Conservation (phyloP, 768 basidiomycete genomes). For the Psilocybe cubensis region DNA sequence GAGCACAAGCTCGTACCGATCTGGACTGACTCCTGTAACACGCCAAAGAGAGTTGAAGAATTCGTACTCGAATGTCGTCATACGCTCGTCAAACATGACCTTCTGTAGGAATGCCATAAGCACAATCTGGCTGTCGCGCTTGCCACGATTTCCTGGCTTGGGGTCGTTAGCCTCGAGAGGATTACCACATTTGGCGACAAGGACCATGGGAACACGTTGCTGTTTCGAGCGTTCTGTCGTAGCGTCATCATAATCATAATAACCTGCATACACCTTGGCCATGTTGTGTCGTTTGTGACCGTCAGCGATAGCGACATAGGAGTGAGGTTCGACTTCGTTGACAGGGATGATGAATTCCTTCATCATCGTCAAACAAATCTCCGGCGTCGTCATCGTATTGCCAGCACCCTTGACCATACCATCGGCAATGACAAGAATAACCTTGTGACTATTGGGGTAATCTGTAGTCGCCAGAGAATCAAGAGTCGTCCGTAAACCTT, state of each 20-base stretch:
- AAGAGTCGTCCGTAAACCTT: conserved; percentile 96
- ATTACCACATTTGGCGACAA: conserved; percentile 96
- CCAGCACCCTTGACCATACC: conserved; percentile 98
- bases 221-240: conserved; percentile 92
- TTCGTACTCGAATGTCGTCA: conserved; percentile 99
- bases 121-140: conserved; percentile 97
- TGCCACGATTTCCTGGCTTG: conserved; percentile 98
- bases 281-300: conserved; percentile 99
- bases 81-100: conserved; percentile 99
- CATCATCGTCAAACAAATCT: conserved; percentile 97
- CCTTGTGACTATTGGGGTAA: conserved; percentile 97
- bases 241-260: conserved; percentile 92
- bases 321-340: conserved; percentile 89
- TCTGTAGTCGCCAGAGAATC: conserved; percentile 98
- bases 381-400: conserved; percentile 87
- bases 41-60: conserved; percentile 99
- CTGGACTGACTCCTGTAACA: conserved; percentile 92
- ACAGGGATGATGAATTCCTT: conserved; percentile 84
- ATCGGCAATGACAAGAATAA: conserved; percentile 94
- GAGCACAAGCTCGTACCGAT: conserved; percentile 92
- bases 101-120: conserved; percentile 98
- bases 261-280: conserved; percentile 98
- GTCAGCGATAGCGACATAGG: conserved; percentile 98
- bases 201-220: conserved; percentile 93
- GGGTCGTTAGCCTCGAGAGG: conserved; percentile 84